Conservation (phyloP, 768 basidiomycete genomes). For the Cystobasidium onofrii region DNA sequence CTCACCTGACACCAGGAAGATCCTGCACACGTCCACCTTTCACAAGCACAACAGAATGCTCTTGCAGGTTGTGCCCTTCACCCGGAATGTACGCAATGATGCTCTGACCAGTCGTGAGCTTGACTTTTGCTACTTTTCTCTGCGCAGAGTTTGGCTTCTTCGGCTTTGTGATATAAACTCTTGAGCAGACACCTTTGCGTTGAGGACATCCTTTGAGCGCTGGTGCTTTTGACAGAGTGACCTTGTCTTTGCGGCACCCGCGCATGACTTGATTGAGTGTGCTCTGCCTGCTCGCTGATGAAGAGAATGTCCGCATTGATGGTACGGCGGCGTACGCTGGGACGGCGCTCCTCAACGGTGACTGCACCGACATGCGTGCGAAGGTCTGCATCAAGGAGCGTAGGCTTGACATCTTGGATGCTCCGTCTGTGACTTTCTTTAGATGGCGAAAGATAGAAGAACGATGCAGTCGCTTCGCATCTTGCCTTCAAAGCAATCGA, state of each 20-base stretch:
- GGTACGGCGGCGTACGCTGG: background rate
- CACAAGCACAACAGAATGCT: constrained; percentile 91
- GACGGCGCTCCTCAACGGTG: background rate
- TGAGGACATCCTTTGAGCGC: constrained; percentile 72
- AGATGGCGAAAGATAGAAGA: too few species aligned
- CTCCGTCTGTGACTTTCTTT: background rate
- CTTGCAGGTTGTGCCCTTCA: constrained; percentile 95
- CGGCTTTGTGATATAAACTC: constrained; percentile 64
- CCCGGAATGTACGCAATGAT: constrained; percentile 92
- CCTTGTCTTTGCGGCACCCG: constrained; percentile 56
- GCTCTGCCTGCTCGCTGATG: constrained; percentile 44
- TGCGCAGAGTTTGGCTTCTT: constrained; percentile 99
- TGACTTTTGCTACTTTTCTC: constrained; percentile 90
- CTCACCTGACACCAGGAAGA: constrained; percentile 90
- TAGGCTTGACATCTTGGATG: constrained; percentile 4
- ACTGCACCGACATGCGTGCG: constrained; percentile 23
- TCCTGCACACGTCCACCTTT: constrained; percentile 93
- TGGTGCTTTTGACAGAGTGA: constrained; percentile 60
- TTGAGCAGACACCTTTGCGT: constrained; percentile 81
- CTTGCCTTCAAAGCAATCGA: too few species aligned
- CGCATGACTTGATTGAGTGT: constrained; percentile 85
- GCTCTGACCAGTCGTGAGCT: constrained; percentile 77
- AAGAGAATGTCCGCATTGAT: constrained; percentile 34
- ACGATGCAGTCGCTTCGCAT: too few species aligned
- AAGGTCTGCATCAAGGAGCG: constrained; percentile 20